Evolutionary conservation across 2,329 filamentous ascomycete genomes (phyloP), one percentile per base, ranked within the genome.

Genomic region (Colletotrichum phormii): DNA sequence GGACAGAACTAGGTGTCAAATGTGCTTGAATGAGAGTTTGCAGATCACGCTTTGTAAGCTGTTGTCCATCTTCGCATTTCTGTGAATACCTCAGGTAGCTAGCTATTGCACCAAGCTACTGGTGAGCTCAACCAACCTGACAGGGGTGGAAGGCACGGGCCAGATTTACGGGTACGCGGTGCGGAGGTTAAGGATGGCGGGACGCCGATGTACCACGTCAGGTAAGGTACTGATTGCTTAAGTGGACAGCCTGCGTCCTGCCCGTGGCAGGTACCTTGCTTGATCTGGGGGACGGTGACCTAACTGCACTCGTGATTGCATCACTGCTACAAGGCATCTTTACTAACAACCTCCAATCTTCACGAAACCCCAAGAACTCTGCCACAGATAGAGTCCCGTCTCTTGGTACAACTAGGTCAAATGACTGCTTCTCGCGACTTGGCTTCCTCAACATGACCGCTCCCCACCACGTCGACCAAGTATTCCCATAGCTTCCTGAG

Each of bases 251-350:
- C 55, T 66, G 18, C 65, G 18, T 63, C 49, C 57, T 51, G 53
- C 64, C 46, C 46, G 63, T 26, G 63, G 55, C 46, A 31, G 22
- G 54, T 59, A 66, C 53, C 53, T 57, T 31, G 24, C 53, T 65
- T 33, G 12, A 59, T 42, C 24, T 68, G 59, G 54, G 42, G 31
- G 55, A 49, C 42, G 55, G 67, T 73, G 71, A 73, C 71, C 71
- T 73, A 71, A 73, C 61, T 60, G 71, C 61, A 65, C 66, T 49
- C 67, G 60, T 71, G 71, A 73, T 71, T 59, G 71, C 46, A 55
- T 69, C 61, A 22, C 61, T 29, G 12, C 37, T 67, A 4, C 55
- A 13, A 49, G 29, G 26, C 63, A 63, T 29, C 57, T 53, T 55
- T 22, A 26, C 24, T 31, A 12, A 22, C 42, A 42, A 42, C 13